Percentiles rank a stretch among this genome's conserved stretches.
Conservation (phyloP, 257 asterid species). For the Eustoma russellianum region DNA sequence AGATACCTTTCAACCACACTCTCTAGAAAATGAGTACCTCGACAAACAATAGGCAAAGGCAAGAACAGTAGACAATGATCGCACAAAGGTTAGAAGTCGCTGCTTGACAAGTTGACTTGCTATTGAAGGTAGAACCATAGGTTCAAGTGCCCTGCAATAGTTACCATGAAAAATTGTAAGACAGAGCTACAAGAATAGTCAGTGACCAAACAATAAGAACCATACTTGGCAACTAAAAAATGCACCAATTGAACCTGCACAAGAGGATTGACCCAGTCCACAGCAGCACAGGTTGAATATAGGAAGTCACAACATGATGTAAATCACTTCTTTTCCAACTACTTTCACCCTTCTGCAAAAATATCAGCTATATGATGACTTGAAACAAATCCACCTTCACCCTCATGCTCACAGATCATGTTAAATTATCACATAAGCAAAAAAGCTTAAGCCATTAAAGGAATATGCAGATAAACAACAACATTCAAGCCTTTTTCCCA, state of each 20-base stretch:
- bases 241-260: conserved; percentile 17
- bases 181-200: background rate
- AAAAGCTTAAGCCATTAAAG: too few relatives aligned
- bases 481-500: too few relatives aligned
- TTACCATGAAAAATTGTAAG: background rate
- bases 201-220: background rate
- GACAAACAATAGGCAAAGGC: conserved; percentile 26
- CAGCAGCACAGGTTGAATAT: conserved; percentile 24
- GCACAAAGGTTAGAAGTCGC: conserved; percentile 19
- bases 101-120: conserved; percentile 26
- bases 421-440: too few relatives aligned
- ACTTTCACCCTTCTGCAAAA: conserved; percentile 16
- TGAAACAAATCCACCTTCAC: background rate
- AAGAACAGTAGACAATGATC: conserved; percentile 23
- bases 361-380: background rate
- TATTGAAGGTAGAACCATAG: conserved; percentile 17
- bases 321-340: conserved; percentile 21
- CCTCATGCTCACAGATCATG: too few relatives aligned
- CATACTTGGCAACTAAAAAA: background rate
- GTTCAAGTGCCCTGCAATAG: conserved; percentile 22
- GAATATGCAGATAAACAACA: too few relatives aligned
- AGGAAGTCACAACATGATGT: conserved; percentile 12
- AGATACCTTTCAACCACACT: background rate
- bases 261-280: conserved; percentile 28
- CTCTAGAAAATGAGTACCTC: conserved; percentile 10